Evolutionary conservation across 2,329 filamentous ascomycete species (phyloP), one percentile per base, ranked within the genome.

Genomic region (Penicillium brasilianum): DNA sequence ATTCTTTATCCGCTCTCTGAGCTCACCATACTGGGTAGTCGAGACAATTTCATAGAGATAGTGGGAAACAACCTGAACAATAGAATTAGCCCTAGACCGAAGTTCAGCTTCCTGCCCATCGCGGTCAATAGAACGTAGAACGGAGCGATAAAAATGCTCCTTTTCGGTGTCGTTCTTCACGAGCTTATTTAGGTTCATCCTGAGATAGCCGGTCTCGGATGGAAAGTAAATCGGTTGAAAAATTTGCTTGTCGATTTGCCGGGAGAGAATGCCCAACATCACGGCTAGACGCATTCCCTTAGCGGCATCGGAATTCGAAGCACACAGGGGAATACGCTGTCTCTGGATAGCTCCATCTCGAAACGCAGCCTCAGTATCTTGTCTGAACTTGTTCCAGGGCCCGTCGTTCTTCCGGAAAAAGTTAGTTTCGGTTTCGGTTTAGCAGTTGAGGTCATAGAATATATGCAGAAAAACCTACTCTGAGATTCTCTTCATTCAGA

Each of bases 271-370:
- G 11, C 66, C 70, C 7, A 78, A 62, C 8, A 73, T 65, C 7
- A 73, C 59, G 16, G 69, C 72, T 28, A 71, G 60, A 6, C 74
- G 73, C 71, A 78, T 78, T 25, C 70, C 64, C 56, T 76, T 78
- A 1, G 75, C 74, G 16, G 58, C 54, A 1, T 48, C 20, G 2
- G 71, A 67, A 62, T 77, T 77, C 13, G 71, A 73, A 22, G 68
- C 53, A 7, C 67, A 69, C 4, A 78, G 61, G 2, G 76, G 75
- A 9, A 77, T n/a, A 20, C 28, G 55, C 18, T 48, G 39, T 58
- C 51, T 20, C 14, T 51, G 9, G 16, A 34, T 51, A 51, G 48
- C 48, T 51, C 48, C 13, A 51, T 51, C 28, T 22, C 48, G 28
- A 16, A 51, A 11, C 1, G 28, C 13, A 30, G 48, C n/a, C 5